Evolutionary conservation across 2,329 filamentous ascomycete genomes (phyloP).

Genomic region (Paraphoma chrysanthemicola): DNA sequence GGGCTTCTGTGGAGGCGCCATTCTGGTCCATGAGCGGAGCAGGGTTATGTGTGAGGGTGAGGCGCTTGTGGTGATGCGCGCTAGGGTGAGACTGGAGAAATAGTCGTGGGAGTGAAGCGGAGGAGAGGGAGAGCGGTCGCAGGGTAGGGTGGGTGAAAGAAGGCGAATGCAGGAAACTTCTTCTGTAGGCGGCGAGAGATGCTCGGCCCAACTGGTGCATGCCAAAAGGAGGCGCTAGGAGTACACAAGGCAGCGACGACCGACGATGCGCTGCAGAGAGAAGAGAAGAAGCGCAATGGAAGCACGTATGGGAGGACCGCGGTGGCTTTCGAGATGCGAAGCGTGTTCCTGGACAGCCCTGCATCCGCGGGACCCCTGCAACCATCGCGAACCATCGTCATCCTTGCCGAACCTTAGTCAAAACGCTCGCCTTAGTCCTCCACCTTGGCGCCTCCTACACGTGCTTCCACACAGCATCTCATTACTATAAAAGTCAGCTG

Average conservation of each 20-base stretch:
- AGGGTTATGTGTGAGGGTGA: not conserved
- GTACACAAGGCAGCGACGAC: slow-evolving; percentile 5
- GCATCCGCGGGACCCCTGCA: slow-evolving; percentile 23
- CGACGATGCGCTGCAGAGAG: not conserved
- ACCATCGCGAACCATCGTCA: slow-evolving; percentile 7
- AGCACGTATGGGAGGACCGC: not conserved
- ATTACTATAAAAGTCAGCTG: no score
- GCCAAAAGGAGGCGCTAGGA: slow-evolving; percentile 14
- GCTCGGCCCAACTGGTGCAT: slow-evolving; percentile 39
- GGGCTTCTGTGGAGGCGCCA: slow-evolving; percentile 47
- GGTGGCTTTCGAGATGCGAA: not conserved
- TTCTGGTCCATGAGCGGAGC: slow-evolving; percentile 57
- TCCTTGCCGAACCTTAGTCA: no score
- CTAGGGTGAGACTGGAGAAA: slow-evolving; percentile 10
- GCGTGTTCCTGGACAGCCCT: slow-evolving; percentile 17
- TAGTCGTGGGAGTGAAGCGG: slow-evolving; percentile 10
- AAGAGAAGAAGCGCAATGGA: slow-evolving; percentile 6
- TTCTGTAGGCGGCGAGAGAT: slow-evolving; percentile 37
- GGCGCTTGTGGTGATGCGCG: slow-evolving; percentile 1
- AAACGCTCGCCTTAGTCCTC: no score
- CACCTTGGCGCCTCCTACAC: no score
- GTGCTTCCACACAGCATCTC: no score
- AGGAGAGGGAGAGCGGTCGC: slow-evolving; percentile 6
- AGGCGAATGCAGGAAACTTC: slow-evolving; percentile 28
- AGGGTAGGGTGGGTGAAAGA: slow-evolving; percentile 11